Percentiles rank a stretch among this genome's conserved stretches.
phyloP scores from a whole-genome alignment of 768 basidiomycete genomes.

The Amanita fuliginea region DNA sequence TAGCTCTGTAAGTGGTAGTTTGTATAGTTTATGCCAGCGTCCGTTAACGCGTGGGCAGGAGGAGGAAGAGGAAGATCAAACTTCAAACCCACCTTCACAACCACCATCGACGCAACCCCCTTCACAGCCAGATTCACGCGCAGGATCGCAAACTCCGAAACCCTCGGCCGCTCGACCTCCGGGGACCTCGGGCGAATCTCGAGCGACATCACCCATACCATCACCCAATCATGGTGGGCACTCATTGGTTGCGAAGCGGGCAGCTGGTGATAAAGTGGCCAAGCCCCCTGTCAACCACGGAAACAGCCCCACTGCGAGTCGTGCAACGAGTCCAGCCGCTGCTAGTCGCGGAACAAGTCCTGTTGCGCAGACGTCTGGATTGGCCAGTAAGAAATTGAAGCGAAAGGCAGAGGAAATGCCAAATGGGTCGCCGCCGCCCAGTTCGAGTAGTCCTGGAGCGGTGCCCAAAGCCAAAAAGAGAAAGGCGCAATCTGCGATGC shows the following conservation, averaged over 20 bases:
- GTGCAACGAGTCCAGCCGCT: constrained; percentile 37
- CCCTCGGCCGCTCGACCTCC: constrained; percentile 23
- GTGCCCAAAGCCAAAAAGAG: constrained; percentile 42
- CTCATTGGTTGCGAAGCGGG: constrained; percentile 72
- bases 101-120: constrained; percentile 40
- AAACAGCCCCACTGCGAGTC: constrained; percentile 50
- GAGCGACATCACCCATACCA: constrained; percentile 47
- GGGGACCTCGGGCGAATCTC: constrained; percentile 30
- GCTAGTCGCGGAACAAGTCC: constrained; percentile 36
- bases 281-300: constrained; percentile 49
- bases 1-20: constrained; percentile 44
- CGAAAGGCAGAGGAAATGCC: constrained; percentile 35
- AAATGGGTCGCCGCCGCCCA: constrained; percentile 13
- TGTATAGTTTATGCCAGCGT: neutral
- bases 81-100: constrained; percentile 30
- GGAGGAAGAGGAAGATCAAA: constrained; percentile 51
- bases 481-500: constrained; percentile 32
- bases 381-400: constrained; percentile 21
- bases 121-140: constrained; percentile 5
- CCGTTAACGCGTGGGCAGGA: constrained; percentile 22
- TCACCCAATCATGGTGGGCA: constrained; percentile 58
- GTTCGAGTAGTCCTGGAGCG: constrained; percentile 9
- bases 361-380: constrained; percentile 15
- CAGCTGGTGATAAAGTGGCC: constrained; percentile 68
- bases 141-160: constrained; percentile 32